A percentile compares a stretch with the other conserved stretches of the same genome.
phyloP scores from a whole-genome alignment of 257 asterid genomes.

The Mitragyna speciosa region DNA sequence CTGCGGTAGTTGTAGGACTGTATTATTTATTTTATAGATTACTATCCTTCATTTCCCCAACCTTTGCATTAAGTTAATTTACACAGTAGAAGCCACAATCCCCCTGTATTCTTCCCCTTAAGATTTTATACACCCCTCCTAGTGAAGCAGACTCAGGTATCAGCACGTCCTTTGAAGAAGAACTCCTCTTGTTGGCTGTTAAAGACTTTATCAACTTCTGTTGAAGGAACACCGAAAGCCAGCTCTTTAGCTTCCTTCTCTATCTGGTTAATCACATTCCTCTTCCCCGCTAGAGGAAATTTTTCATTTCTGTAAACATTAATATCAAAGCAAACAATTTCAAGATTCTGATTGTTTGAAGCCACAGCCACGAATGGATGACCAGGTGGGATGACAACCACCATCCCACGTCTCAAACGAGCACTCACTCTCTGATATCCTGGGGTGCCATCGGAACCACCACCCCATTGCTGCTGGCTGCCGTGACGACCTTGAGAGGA shows the following conservation, averaged over 20 bases:
- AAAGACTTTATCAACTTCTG: slow-evolving; percentile 63
- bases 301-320: slow-evolving; percentile 43
- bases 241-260: slow-evolving; percentile 61
- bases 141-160: slow-evolving; percentile 19
- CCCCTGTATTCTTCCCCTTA: background rate
- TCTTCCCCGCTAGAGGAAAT: slow-evolving; percentile 53
- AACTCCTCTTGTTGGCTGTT: slow-evolving; percentile 45
- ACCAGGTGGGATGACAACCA: slow-evolving; percentile 62
- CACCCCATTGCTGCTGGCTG: slow-evolving; percentile 8
- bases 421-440: slow-evolving; percentile 45
- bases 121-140: background rate
- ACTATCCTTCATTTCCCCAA: background rate
- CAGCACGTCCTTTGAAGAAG: slow-evolving; percentile 58
- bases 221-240: slow-evolving; percentile 56
- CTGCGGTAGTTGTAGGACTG: background rate
- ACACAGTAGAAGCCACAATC: background rate
- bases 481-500: slow-evolving; percentile 21
- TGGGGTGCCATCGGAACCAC: slow-evolving; percentile 2
- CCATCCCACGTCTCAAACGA: slow-evolving; percentile 43
- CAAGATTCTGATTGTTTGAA: slow-evolving; percentile 47
- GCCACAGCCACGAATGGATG: slow-evolving; percentile 67
- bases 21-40: background rate
- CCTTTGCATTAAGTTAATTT: background rate
- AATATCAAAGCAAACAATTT: slow-evolving; percentile 51
- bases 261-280: slow-evolving; percentile 46